A percentile compares a stretch with the other conserved stretches of the same genome.
phyloP scores from a whole-genome alignment of 129 eudicot species.

The Tagetes erecta region DNA sequence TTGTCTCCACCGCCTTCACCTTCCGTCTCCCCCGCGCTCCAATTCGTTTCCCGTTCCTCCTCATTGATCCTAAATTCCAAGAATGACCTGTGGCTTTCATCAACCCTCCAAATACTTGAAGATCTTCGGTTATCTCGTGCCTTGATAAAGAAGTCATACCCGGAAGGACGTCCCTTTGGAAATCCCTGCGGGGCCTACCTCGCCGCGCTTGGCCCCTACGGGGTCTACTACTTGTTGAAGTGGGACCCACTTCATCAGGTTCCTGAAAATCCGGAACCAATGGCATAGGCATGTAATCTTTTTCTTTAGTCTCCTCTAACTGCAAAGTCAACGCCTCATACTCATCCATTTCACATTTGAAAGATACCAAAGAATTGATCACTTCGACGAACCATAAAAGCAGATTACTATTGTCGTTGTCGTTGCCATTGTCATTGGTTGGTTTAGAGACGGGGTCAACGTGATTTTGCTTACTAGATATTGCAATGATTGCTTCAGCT shows the following conservation, averaged over 20 bases:
- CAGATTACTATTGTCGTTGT: slow-evolving; percentile 28
- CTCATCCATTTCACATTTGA: slow-evolving; percentile 41
- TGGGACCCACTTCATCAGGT: slow-evolving; percentile 46
- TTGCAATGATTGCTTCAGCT: slow-evolving; percentile 63
- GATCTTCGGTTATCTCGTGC: slow-evolving; percentile 86
- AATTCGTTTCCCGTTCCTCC: slow-evolving; percentile 65
- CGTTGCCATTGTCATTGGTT: slow-evolving; percentile 13
- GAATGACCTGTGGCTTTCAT: slow-evolving; percentile 93
- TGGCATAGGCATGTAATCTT: slow-evolving; percentile 83
- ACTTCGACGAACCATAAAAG: slow-evolving; percentile 54
- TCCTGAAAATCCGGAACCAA: slow-evolving; percentile 49
- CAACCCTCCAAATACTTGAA: slow-evolving; percentile 72
- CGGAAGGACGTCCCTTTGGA: slow-evolving; percentile 94
- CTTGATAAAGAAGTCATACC: slow-evolving; percentile 78
- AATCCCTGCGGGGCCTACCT: slow-evolving; percentile 91
- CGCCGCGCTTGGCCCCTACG: slow-evolving; percentile 86
- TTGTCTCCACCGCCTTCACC: slow-evolving; percentile 53
- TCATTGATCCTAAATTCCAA: slow-evolving; percentile 65
- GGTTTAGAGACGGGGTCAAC: slow-evolving; percentile 32
- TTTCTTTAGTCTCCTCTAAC: slow-evolving; percentile 53
- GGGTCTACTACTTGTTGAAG: slow-evolving; percentile 38
- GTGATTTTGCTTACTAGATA: slow-evolving; percentile 35
- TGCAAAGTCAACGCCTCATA: slow-evolving; percentile 76
- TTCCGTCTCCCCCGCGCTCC: slow-evolving; percentile 51
- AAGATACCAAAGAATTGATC: slow-evolving; percentile 14